A percentile compares a stretch with the other conserved stretches of the same genome.
Conservation (phyloP, 768 basidiomycete genomes). For the Tylopilus balloui region DNA sequence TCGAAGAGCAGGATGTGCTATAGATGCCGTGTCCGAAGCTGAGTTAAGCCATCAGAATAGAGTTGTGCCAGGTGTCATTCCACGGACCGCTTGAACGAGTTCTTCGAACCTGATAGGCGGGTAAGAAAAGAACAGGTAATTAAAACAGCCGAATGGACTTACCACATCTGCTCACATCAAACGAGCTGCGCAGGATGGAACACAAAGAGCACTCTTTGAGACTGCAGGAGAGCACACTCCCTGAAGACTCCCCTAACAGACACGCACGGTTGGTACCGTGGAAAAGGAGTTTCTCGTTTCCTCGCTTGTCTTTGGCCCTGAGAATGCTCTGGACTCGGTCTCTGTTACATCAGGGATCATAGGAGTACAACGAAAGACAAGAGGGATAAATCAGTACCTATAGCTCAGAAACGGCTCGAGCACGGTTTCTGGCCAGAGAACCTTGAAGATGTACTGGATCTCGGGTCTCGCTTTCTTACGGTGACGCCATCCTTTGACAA, state of each 20-base stretch:
- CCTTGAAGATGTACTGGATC: constrained; percentile 48
- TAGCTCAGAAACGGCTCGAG: constrained; percentile 45
- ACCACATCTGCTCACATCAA: constrained; percentile 59
- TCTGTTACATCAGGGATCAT: constrained; percentile 14
- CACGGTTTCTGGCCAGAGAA: constrained; percentile 42
- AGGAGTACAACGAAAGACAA: constrained; percentile 16
- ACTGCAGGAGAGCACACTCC: constrained; percentile 44
- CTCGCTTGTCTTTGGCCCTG: constrained; percentile 27
- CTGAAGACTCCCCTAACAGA: constrained; percentile 48
- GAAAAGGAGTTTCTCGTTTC: constrained; percentile 58
- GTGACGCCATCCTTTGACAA: constrained; percentile 54
- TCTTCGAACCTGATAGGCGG: constrained; percentile 42
- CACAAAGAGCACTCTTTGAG: constrained; percentile 53
- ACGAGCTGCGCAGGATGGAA: constrained; percentile 52
- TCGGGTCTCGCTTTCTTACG: constrained; percentile 47
- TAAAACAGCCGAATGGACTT: constrained; percentile 16
- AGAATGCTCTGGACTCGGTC: constrained; percentile 25
- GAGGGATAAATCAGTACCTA: constrained; percentile 32
- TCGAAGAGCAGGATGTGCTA: constrained; percentile 61
- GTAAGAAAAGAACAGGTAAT: constrained; percentile 10
- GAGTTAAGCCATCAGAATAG: neutral
- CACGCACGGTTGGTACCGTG: constrained; percentile 65
- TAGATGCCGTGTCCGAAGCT: constrained; percentile 73
- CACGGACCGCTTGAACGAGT: constrained; percentile 48
- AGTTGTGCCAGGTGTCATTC: neutral